Conservation (phyloP, 2,329 filamentous ascomycete species). For the Epichloe glyceriae region DNA sequence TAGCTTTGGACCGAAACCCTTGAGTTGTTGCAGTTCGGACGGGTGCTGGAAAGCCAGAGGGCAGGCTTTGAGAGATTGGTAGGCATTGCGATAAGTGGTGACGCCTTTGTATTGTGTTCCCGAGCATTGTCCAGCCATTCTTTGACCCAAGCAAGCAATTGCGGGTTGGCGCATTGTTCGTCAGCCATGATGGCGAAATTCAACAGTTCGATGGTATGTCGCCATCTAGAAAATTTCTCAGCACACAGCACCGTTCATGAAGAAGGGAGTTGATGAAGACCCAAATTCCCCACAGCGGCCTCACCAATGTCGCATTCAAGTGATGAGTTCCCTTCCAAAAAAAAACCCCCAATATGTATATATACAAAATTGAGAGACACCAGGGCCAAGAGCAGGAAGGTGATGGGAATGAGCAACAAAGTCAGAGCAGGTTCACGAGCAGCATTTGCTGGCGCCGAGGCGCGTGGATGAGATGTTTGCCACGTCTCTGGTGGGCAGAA, state of each 20-base stretch:
- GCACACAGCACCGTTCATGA: neutral
- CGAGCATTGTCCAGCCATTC: slow-evolving; percentile 62
- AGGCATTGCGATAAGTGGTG: slow-evolving; percentile 62
- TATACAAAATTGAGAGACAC: neutral
- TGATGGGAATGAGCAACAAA: too few species aligned
- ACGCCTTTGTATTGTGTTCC: slow-evolving; percentile 55
- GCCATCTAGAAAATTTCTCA: neutral
- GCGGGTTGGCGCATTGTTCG: slow-evolving; percentile 49
- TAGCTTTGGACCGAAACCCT: slow-evolving; percentile 59
- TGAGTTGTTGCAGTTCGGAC: slow-evolving; percentile 57
- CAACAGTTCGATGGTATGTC: neutral
- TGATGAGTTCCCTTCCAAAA: neutral
- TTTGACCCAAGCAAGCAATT: slow-evolving; percentile 60
- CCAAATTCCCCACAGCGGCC: too few species aligned
- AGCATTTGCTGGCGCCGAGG: neutral
- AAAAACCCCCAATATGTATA: neutral
- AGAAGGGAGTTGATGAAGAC: neutral
- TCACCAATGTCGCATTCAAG: too few species aligned
- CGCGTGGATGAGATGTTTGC: neutral
- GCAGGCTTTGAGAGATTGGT: slow-evolving; percentile 63
- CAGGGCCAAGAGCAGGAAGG: neutral
- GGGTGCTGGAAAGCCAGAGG: slow-evolving; percentile 61
- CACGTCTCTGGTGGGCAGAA: neutral
- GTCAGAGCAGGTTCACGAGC: neutral
- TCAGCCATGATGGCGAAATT: slow-evolving; percentile 9